Evolutionary conservation across 2,329 filamentous ascomycete genomes (phyloP).

Genomic region (Alternaria sp.): DNA sequence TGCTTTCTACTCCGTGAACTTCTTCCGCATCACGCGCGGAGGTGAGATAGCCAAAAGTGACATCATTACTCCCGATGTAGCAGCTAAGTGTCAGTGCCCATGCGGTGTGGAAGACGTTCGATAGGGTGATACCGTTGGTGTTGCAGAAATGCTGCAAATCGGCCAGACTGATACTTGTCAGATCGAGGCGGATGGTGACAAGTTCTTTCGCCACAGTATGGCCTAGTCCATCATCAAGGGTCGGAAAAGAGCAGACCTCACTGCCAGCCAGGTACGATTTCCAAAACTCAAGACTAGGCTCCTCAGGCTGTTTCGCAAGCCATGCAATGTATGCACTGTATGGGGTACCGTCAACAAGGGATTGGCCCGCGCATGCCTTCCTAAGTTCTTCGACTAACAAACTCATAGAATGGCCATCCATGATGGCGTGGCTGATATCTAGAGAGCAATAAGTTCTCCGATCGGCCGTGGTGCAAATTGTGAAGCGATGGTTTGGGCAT

Average conservation of each 20-base stretch:
- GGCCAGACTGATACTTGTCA: conserved; percentile 37
- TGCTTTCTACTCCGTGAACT: conserved; percentile 52
- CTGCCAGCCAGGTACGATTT: conserved; percentile 42
- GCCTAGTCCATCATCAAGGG: conserved; percentile 36
- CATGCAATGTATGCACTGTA: conserved; percentile 48
- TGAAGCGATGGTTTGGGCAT: conserved; percentile 46
- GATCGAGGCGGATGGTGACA: conserved; percentile 41
- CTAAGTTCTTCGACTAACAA: conserved; percentile 41
- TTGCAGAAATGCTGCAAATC: conserved; percentile 53
- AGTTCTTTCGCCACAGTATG: conserved; percentile 31
- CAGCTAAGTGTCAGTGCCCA: conserved; percentile 53
- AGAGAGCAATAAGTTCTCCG: conserved; percentile 38
- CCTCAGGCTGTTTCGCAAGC: conserved; percentile 36
- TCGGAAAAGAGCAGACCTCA: conserved; percentile 46
- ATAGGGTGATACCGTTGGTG: conserved; percentile 56
- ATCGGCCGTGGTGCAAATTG: conserved; percentile 38
- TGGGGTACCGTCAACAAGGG: conserved; percentile 36
- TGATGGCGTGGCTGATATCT: conserved; percentile 49
- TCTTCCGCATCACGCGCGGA: conserved; percentile 53
- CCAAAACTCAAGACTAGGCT: conserved; percentile 45
- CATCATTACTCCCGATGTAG: conserved; percentile 50
- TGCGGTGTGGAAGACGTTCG: conserved; percentile 56
- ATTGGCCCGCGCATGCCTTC: conserved; percentile 37
- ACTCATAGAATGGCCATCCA: conserved; percentile 49
- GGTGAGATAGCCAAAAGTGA: conserved; percentile 58